Evolutionary conservation across 2,329 filamentous ascomycete genomes (phyloP).

Genomic region (Aspergillus brasiliensis): DNA sequence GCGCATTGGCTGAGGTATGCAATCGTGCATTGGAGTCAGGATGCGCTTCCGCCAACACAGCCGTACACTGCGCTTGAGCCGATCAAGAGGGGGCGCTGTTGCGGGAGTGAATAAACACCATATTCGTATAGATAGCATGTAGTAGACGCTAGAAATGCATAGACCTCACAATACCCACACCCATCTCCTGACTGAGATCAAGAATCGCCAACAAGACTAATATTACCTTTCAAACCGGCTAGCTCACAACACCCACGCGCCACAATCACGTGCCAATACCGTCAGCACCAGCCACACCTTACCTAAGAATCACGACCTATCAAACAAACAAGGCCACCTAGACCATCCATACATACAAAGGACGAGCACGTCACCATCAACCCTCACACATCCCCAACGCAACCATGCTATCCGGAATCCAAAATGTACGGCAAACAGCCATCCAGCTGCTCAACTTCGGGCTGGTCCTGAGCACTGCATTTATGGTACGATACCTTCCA

Average conservation of each 20-base stretch:
- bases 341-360: background rate
- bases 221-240: too few species aligned
- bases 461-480: slow-evolving; percentile 84
- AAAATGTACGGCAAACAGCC: slow-evolving; percentile 76
- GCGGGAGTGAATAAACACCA: background rate
- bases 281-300: background rate
- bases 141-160: background rate
- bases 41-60: background rate
- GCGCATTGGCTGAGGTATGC: slow-evolving; percentile 6
- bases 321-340: background rate
- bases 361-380: background rate
- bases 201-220: background rate
- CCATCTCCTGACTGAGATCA: background rate
- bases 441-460: slow-evolving; percentile 87
- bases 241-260: too few species aligned
- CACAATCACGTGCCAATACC: too few species aligned
- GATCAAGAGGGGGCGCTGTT: background rate
- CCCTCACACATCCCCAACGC: background rate
- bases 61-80: background rate
- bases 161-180: background rate
- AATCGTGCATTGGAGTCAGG: slow-evolving; percentile 5
- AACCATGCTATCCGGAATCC: slow-evolving; percentile 65
- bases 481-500: slow-evolving; percentile 62
- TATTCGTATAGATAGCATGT: background rate
- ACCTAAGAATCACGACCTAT: background rate